A percentile compares a stretch with the other conserved stretches of the same genome.
Conservation (phyloP, 208 protist species). For the Zelonia costaricensis region DNA sequence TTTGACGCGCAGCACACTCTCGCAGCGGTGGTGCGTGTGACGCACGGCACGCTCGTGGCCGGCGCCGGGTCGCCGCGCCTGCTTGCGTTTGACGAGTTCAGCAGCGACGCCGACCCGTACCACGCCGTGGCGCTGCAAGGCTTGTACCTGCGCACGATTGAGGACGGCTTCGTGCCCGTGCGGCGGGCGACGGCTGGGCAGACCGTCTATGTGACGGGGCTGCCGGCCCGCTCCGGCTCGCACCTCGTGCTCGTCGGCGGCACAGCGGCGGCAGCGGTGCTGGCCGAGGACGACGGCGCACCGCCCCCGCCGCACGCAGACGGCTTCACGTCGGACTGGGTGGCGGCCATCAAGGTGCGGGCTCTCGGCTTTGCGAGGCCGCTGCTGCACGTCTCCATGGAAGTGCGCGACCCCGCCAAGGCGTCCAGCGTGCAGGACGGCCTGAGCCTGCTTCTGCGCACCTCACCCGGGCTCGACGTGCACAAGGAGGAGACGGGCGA, state of each 20-base stretch:
- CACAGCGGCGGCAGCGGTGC: constrained; percentile 31
- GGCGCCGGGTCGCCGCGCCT: constrained; percentile 20
- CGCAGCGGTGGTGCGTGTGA: constrained; percentile 67
- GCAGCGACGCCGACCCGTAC: constrained; percentile 68
- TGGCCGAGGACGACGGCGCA: constrained; percentile 33
- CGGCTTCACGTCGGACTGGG: constrained; percentile 32
- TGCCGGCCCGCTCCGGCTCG: constrained; percentile 47
- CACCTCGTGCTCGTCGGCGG: constrained; percentile 67
- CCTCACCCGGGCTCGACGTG: constrained; percentile 88
- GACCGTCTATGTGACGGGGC: constrained; percentile 61
- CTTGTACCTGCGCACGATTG: constrained; percentile 50
- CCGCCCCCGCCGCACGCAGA: background rate
- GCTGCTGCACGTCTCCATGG: constrained; percentile 95
- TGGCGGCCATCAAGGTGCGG: constrained; percentile 46
- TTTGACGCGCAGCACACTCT: constrained; percentile 39
- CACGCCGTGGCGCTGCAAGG: constrained; percentile 39
- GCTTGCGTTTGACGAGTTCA: constrained; percentile 67
- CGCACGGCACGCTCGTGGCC: constrained; percentile 45
- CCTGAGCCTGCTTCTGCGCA: constrained; percentile 92
- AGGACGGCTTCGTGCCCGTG: constrained; percentile 58
- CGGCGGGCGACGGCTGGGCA: constrained; percentile 57
- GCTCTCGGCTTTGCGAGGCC: constrained; percentile 33
- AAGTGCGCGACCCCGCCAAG: constrained; percentile 96
- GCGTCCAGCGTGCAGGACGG: constrained; percentile 94
- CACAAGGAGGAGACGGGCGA: constrained; percentile 98